Evolutionary conservation across 345 rosid genomes (phyloP).

Genomic region (Linum trigynum): DNA sequence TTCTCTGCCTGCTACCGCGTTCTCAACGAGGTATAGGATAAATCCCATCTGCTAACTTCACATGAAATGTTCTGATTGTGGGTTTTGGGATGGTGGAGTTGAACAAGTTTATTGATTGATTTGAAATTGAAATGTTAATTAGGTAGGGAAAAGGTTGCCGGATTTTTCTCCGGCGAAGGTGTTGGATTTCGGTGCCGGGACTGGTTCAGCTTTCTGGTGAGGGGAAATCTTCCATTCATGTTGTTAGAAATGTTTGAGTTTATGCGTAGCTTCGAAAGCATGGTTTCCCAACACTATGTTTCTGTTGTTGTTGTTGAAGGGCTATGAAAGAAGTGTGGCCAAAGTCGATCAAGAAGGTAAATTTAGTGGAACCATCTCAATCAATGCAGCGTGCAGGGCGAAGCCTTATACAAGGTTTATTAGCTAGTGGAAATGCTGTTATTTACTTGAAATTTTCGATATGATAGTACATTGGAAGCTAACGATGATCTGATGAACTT

Average conservation of each 20-base stretch:
- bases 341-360: conserved; percentile 49
- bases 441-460: background rate
- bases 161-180: conserved; percentile 60
- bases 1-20: conserved; percentile 79
- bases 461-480: background rate
- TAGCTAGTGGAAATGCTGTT: background rate
- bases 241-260: background rate
- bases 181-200: conserved; percentile 90
- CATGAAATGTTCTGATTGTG: background rate
- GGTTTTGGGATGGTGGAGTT: background rate
- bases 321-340: conserved; percentile 93
- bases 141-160: conserved; percentile 72
- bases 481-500: background rate
- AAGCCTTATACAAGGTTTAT: conserved; percentile 59
- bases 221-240: conserved; percentile 4
- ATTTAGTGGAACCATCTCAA: conserved; percentile 87
- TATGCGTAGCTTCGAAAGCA: background rate
- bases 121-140: background rate
- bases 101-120: background rate
- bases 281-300: conserved; percentile 11
- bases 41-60: too few species aligned
- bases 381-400: conserved; percentile 95
- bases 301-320: conserved; percentile 31
- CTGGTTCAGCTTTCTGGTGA: conserved; percentile 96
- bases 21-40: conserved; percentile 48